Evolutionary conservation across 2,329 filamentous ascomycete genomes (phyloP).

Genomic region (Stemphylium vesicarium): DNA sequence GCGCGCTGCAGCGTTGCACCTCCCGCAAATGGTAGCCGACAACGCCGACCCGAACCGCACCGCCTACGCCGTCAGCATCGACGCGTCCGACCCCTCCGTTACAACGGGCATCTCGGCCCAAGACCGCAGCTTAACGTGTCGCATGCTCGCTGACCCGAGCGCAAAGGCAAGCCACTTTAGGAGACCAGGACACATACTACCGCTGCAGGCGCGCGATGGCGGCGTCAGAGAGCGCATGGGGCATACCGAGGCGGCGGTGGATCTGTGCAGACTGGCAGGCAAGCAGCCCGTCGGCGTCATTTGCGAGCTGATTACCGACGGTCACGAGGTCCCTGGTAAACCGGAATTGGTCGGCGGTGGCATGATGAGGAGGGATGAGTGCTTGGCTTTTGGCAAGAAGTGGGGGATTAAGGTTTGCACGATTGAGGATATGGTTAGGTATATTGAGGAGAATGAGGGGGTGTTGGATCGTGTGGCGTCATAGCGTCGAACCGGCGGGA

Average conservation of each 20-base stretch:
- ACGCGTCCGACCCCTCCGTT: slow-evolving; percentile 68
- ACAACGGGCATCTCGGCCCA: slow-evolving; percentile 91
- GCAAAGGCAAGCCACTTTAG: slow-evolving; percentile 68
- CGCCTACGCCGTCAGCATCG: slow-evolving; percentile 90
- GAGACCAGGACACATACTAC: slow-evolving; percentile 88
- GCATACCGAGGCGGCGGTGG: slow-evolving; percentile 92
- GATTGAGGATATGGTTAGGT: slow-evolving; percentile 84
- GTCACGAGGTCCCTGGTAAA: slow-evolving; percentile 71
- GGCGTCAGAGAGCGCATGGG: slow-evolving; percentile 81
- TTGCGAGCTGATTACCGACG: slow-evolving; percentile 89
- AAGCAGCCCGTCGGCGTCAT: slow-evolving; percentile 78
- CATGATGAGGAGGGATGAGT: slow-evolving; percentile 91
- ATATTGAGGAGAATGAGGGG: slow-evolving; percentile 78
- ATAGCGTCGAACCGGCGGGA: slow-evolving; percentile 15
- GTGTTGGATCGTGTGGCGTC: slow-evolving; percentile 1
- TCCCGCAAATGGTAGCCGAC: slow-evolving; percentile 88
- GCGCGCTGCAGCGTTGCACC: slow-evolving; percentile 72
- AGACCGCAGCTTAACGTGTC: slow-evolving; percentile 83
- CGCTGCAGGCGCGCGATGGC: slow-evolving; percentile 77
- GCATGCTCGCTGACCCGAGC: slow-evolving; percentile 71
- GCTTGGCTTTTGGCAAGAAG: slow-evolving; percentile 82
- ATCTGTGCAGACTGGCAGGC: slow-evolving; percentile 85
- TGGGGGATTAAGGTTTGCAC: slow-evolving; percentile 95
- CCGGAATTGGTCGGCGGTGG: slow-evolving; percentile 71
- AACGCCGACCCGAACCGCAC: slow-evolving; percentile 83